Evolutionary conservation across 306 rosid genomes (phyloP).

Genomic region (Canavalia ensiformis): DNA sequence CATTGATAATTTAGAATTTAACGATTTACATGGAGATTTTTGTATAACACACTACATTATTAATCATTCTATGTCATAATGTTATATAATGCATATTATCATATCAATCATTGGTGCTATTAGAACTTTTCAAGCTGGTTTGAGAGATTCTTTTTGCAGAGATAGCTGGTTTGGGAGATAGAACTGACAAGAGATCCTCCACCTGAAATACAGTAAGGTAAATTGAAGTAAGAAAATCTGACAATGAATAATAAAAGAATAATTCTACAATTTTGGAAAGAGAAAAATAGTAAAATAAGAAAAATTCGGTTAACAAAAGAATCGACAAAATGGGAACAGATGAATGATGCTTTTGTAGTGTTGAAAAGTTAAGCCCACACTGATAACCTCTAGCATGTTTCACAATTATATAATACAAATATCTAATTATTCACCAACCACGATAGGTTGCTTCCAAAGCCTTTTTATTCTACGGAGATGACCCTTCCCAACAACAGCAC

Average conservation of each 20-base stretch:
- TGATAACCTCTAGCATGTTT: neutral
- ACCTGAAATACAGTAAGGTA: slow-evolving; percentile 55
- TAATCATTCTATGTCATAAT: no score
- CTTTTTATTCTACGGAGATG: slow-evolving; percentile 90
- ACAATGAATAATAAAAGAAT: neutral
- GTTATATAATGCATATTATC: no score
- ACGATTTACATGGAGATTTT: no score
- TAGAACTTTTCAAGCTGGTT: no score
- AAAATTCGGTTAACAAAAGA: neutral
- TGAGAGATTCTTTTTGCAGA: slow-evolving; percentile 53
- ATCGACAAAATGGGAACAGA: neutral
- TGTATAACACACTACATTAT: no score
- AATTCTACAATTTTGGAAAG: neutral
- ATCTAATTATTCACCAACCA: slow-evolving; percentile 57
- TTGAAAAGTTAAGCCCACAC: neutral
- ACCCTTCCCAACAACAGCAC: slow-evolving; percentile 97
- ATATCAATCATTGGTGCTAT: no score
- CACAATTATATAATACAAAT: slow-evolving; percentile 9
- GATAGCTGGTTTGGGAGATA: slow-evolving; percentile 54
- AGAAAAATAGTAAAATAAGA: neutral
- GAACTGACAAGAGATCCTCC: slow-evolving; percentile 77
- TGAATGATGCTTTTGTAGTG: no score
- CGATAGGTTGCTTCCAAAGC: slow-evolving; percentile 87
- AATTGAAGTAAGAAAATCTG: slow-evolving; percentile 18
- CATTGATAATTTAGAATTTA: no score